These are phyloP conservation scores for Piromyces sp. DNA, from an alignment of 192 early-diverging fungal genomes.

Conservation along the genomic window DNA sequence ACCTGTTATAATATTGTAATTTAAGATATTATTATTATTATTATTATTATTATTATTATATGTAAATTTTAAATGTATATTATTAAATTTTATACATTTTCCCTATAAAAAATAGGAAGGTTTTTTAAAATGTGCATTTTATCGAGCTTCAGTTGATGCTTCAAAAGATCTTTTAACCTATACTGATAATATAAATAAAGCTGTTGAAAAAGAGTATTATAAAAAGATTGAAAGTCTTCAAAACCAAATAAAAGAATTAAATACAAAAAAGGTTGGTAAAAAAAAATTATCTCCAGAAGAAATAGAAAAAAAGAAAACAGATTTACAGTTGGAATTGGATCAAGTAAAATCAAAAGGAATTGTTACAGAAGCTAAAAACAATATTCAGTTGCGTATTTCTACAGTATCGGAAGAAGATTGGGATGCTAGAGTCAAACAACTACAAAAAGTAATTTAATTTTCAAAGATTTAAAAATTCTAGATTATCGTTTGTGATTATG, in stretches of 20 bases:
- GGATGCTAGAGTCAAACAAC: not conserved
- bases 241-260: not conserved
- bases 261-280: not conserved
- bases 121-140: not conserved
- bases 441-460: not conserved
- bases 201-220: not conserved
- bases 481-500: too few relatives aligned
- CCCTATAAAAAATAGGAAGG: not conserved
- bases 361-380: not conserved
- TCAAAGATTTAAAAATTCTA: too few relatives aligned
- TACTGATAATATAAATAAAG: not conserved
- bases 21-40: too few relatives aligned
- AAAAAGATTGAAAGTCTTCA: not conserved
- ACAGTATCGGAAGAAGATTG: not conserved
- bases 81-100: too few relatives aligned
- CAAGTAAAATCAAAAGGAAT: not conserved
- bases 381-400: not conserved
- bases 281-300: not conserved
- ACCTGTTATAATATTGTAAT: not conserved
- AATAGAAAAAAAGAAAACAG: not conserved
- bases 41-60: too few relatives aligned
- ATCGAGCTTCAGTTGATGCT: not conserved
- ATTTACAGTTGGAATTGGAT: not conserved
- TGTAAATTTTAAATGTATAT: too few relatives aligned
- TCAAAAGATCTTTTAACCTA: not conserved